Evolutionary conservation across 2,329 filamentous ascomycete species (phyloP), one percentile per base, ranked within the genome.

Genomic region (Claviceps fusiformis): DNA sequence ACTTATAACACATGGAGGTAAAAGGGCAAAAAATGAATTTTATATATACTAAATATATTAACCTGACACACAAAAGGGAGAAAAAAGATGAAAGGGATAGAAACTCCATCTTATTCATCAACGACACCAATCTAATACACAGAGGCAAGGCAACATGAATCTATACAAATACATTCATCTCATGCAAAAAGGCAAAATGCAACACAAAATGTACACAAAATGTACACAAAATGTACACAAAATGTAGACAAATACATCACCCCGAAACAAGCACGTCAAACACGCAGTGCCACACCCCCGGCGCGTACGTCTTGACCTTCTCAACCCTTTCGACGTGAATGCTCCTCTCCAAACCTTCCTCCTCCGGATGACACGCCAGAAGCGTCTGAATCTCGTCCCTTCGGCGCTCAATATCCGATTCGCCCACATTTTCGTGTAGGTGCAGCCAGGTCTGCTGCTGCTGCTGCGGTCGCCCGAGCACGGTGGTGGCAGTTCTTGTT

Each of bases 221-320:
- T 19, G 19, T 19, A 19, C 19, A 19, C 19, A 19, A 1, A 17
- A 19, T 19, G 19, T 19, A 19, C 19, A 19, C 19, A 19, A 19
- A 19, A 19, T 19, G 19, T 19, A 19, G 1, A 19, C 19, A 19
- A 1, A 17, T 33, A 8, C n/a, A 27, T 43, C 37, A 50, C 13
- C 64, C 61, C 65, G 61, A 72, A 68, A 78, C 70, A 69, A 78
- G 73, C 24, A 85, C 71, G 67, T 87, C 83, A 68, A 85, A 86
- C 55, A 86, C 83, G 60, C 80, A 83, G 68, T 87, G 83, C 81
- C 81, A 84, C 8, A 86, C 81, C 0, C 76, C 80, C 33, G 83
- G 83, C 60, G 82, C 83, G 73, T 81, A 86, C 52, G 82, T 85
- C 73, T 87, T 86, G 64, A 86, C 83, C 60, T 75, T 70, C 68